A percentile compares a stretch with the other conserved stretches of the same genome.
Evolutionary conservation across 768 basidiomycete species (phyloP).

Genomic region (Tubosaeta brunneosetosa): DNA sequence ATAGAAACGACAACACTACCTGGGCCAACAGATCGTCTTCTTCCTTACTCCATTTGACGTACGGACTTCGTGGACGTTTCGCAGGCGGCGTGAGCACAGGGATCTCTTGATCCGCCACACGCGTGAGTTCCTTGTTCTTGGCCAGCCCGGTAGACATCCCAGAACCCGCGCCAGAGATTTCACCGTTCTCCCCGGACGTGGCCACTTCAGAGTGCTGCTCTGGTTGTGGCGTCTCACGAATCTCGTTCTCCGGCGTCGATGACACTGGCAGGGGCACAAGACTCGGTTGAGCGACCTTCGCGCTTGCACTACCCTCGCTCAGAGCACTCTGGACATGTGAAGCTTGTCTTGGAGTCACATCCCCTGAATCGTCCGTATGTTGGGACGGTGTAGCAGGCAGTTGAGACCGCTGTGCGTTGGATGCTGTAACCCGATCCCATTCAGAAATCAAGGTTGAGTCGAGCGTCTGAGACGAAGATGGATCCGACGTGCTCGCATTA

Average conservation of each 20-base stretch:
- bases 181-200: slow-evolving; percentile 4
- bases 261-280: background rate
- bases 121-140: slow-evolving; percentile 20
- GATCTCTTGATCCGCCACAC: slow-evolving; percentile 29
- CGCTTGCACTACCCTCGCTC: background rate
- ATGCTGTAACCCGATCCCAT: background rate
- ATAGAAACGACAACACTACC: slow-evolving; percentile 11
- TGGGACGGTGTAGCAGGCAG: background rate
- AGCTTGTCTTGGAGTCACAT: slow-evolving; percentile 18
- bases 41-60: slow-evolving; percentile 41
- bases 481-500: background rate
- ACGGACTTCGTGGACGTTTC: slow-evolving; percentile 36
- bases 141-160: background rate
- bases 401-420: background rate
- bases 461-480: slow-evolving; percentile 1
- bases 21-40: slow-evolving; percentile 39
- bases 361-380: slow-evolving; percentile 5
- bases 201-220: slow-evolving; percentile 7
- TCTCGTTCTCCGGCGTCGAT: slow-evolving; percentile 1
- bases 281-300: background rate
- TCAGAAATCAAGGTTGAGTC: slow-evolving; percentile 6
- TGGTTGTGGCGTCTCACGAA: slow-evolving; percentile 5
- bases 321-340: background rate
- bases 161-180: background rate
- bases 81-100: slow-evolving; percentile 15